Conservation (phyloP, 495 filamentous ascomycete genomes). For the Evernia prunastri region DNA sequence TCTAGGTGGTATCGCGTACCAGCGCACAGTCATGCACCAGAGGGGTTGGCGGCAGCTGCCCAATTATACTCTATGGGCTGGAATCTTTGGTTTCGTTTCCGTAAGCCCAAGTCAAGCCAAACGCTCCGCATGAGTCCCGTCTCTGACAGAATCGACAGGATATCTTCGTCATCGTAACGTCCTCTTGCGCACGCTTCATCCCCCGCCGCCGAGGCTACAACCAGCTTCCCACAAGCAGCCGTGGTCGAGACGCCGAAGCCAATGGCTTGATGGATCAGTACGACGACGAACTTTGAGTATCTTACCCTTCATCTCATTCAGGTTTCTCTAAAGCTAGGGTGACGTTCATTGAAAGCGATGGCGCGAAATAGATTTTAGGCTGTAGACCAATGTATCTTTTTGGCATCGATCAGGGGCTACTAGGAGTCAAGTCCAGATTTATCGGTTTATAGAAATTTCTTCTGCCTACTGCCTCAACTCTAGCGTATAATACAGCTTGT, state of each 20-base stretch:
- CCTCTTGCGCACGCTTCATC: constrained; percentile 64
- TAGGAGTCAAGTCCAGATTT: not conserved
- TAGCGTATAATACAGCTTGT: not conserved
- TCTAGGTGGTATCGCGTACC: constrained; percentile 88
- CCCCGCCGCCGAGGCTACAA: constrained; percentile 36
- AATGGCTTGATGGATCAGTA: constrained; percentile 80
- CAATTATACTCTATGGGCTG: constrained; percentile 88
- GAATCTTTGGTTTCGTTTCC: constrained; percentile 74
- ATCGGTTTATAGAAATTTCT: constrained; percentile 9
- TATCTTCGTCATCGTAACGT: constrained; percentile 69
- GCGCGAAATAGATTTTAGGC: not conserved
- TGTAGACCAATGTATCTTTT: not conserved
- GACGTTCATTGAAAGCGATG: not conserved
- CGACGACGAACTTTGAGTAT: constrained; percentile 62
- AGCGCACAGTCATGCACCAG: constrained; percentile 89
- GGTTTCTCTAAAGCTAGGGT: not conserved
- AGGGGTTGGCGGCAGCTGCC: constrained; percentile 93
- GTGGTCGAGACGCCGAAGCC: constrained; percentile 19
- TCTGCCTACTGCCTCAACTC: not conserved
- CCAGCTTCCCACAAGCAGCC: constrained; percentile 24
- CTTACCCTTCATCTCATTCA: not conserved
- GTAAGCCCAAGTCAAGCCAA: constrained; percentile 51
- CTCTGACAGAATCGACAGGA: constrained; percentile 49
- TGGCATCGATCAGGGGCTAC: constrained; percentile 3
- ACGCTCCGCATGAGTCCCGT: constrained; percentile 21